Evolutionary conservation across 2,329 filamentous ascomycete species (phyloP).

Genomic region (Acrocalymma vagum): DNA sequence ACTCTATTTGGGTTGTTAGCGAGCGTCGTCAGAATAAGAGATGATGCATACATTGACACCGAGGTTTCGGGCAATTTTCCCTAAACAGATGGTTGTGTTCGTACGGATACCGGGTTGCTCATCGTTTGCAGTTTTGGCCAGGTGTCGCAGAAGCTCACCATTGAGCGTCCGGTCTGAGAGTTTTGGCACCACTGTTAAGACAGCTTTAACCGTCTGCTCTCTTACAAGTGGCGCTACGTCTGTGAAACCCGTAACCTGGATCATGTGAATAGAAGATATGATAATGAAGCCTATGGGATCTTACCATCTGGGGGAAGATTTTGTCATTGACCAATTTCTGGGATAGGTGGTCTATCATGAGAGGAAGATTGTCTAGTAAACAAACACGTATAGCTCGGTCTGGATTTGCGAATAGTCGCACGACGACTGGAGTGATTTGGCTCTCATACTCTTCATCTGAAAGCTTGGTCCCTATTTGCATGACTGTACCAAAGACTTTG

Average conservation of each 20-base stretch:
- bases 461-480: slow-evolving; percentile 90
- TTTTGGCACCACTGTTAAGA: slow-evolving; percentile 86
- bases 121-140: slow-evolving; percentile 96
- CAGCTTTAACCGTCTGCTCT: slow-evolving; percentile 95
- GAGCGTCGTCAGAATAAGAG: background rate
- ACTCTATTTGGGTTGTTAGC: slow-evolving; percentile 59
- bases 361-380: slow-evolving; percentile 83
- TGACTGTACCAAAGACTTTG: slow-evolving; percentile 85
- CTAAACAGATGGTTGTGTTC: slow-evolving; percentile 96
- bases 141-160: slow-evolving; percentile 86
- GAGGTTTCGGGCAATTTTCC: slow-evolving; percentile 92
- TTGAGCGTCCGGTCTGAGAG: slow-evolving; percentile 93
- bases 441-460: slow-evolving; percentile 88
- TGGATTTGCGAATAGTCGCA: slow-evolving; percentile 88
- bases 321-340: slow-evolving; percentile 94
- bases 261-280: slow-evolving; percentile 32
- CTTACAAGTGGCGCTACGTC: slow-evolving; percentile 89
- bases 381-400: slow-evolving; percentile 93
- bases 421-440: slow-evolving; percentile 83
- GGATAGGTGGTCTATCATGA: slow-evolving; percentile 89
- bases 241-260: slow-evolving; percentile 88
- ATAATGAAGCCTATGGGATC: background rate
- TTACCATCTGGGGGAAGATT: slow-evolving; percentile 91
- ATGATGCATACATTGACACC: slow-evolving; percentile 67
- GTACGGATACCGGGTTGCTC: slow-evolving; percentile 97